Evolutionary conservation across 148 eudicot species (phyloP), one percentile per base, ranked within the genome.

Genomic region (Silene conica): DNA sequence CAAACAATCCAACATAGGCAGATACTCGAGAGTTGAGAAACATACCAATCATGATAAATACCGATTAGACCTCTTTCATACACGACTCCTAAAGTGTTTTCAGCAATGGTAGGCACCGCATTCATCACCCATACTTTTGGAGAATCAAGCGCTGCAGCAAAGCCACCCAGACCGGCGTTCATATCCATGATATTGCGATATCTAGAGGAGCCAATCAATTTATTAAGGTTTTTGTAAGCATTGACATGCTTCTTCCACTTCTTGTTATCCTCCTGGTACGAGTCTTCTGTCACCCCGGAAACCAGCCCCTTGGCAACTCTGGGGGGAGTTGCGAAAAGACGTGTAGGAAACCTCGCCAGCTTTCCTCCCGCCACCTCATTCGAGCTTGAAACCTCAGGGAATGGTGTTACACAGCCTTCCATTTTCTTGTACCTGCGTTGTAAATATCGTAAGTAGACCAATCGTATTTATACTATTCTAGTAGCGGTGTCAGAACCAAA

Each of bases 51-150:
- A 83, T 90, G 96, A 74, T 90, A 90, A 52, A 88, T 85, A 66
- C 96, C 96, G 75, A 90, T 85, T 52, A 90, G 88, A 52, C 96
- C 96, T 85, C 96, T 80, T 81, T 90, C 96, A 79, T 85, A 90
- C 21, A 90, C 63, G 34, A 87, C 90, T 79, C 92, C 96, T 2
- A 90, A 74, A 45, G 92, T 87, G 73, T 88, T 85, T 12, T 83
- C 71, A 61, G 96, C 87, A 76, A 87, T 82, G 50, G 86, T 85
- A 21, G 96, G 96, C 55, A 90, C 87, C 55, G 83, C 96, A 72
- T 90, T 90, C 96, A 90, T 88, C 56, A 88, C 92, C 96, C 96
- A 90, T 63, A 75, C 21, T 74, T 90, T 91, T 23, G 83, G 82
- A n/a, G 93, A 87, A 48, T 84, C 86, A 56, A 91, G 80, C 59